Conservation (phyloP, 192 early-diverging fungal species). For the Borealophlyctis nickersoniae region DNA sequence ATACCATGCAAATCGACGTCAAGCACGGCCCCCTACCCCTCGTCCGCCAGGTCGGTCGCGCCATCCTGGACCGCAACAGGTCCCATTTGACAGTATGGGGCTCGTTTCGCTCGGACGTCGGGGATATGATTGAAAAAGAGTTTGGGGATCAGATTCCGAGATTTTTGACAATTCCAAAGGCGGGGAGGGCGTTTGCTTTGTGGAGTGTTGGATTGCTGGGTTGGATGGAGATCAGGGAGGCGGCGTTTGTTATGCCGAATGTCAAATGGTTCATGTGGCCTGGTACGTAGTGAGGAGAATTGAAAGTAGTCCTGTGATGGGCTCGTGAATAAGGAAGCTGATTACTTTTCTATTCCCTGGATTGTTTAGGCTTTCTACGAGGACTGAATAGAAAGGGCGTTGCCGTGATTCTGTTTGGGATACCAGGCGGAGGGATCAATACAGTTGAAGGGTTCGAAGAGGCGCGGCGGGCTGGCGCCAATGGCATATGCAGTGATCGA, state of each 20-base stretch:
- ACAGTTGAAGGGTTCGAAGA: slow-evolving; percentile 34
- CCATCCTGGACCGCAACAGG: slow-evolving; percentile 32
- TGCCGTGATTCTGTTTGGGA: slow-evolving; percentile 43
- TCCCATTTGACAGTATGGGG: slow-evolving; percentile 47
- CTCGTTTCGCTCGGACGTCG: slow-evolving; percentile 20
- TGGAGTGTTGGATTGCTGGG: slow-evolving; percentile 35
- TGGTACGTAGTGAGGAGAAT: too few relatives aligned
- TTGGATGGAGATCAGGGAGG: slow-evolving; percentile 35
- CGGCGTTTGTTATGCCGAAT: slow-evolving; percentile 42
- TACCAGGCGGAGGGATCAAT: slow-evolving; percentile 45
- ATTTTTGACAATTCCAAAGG: slow-evolving; percentile 34
- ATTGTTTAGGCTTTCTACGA: slow-evolving; percentile 29
- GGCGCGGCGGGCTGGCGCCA: slow-evolving; percentile 31
- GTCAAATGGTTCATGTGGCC: slow-evolving; percentile 27
- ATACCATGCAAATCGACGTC: slow-evolving; percentile 50
- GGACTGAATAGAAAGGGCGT: slow-evolving; percentile 39
- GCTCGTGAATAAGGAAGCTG: too few relatives aligned
- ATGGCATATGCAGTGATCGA: slow-evolving; percentile 48
- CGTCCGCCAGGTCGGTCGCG: slow-evolving; percentile 37
- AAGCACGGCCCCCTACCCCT: slow-evolving; percentile 41
- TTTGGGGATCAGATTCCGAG: slow-evolving; percentile 38
- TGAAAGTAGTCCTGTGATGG: too few relatives aligned
- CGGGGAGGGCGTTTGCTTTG: slow-evolving; percentile 12
- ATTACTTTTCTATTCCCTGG: too few relatives aligned
- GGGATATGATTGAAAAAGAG: slow-evolving; percentile 30